Base-by-base conservation (phyloP, 2,329 filamentous ascomycete genomes). In the Aspergillus amoenus region DNA sequence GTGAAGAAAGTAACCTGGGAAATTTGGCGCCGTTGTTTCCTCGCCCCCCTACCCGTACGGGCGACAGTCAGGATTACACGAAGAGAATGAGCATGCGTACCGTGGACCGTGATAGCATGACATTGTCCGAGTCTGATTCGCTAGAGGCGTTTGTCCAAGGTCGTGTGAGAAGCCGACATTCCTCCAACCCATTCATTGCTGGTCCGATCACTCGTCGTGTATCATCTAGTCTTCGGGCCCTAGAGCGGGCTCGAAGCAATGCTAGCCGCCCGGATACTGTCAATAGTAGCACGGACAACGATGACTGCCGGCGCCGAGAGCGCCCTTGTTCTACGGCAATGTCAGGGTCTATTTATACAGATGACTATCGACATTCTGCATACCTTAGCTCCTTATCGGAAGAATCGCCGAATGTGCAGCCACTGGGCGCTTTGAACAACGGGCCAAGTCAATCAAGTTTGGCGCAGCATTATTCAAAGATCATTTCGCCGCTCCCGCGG, bases 81-180 rank as follows among this genome's bases (percentile, higher is more conserved):
- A 71, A 68, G 41, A 67, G 70, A 43, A 58, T 68, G 51, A 74
- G 69, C 5, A 37, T 74, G 21, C 66, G 67, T 37, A 58, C 70
- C 0, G 67, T 73, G 9, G 69, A 72, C 17, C 70, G 63, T 3
- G 68, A 68, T 49, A 67, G 64, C 39, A 63, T 68, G 5, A 68
- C 65, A 13, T 63, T 69, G 37, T 73, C 72, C 7, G 73, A 75
- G 48, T 64, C 68, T 1, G 73, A 73, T 49, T 75, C 72, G 6
- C 57, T 75, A 11, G 73, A 75, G 50, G 73, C 72, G 3, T 75
- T 75, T 55, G 71, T 75, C 13, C 72, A 75, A 56, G 69, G 65
- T 43, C 71, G 73, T 4, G 73, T 73, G 42, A 74, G 72, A 50
- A 64, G 66, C 51, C 70, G 73, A 53, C 75, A 75, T 57, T 74